phyloP scores from a whole-genome alignment of 1,284 basidiomycete genomes.

The Trametes sp. region DNA sequence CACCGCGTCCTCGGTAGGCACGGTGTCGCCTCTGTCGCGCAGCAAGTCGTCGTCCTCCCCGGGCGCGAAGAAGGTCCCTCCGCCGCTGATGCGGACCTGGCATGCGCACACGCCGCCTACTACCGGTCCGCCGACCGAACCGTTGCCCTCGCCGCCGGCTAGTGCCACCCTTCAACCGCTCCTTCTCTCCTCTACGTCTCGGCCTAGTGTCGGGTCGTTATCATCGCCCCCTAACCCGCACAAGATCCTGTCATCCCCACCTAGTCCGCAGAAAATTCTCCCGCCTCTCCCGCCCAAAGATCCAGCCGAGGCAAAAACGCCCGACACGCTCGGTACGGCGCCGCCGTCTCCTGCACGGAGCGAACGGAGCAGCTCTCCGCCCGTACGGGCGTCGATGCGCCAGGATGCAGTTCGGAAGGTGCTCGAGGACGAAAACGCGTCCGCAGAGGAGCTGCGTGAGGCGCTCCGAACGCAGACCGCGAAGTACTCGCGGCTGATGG shows the following conservation, averaged over 20 bases:
- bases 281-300: conserved; percentile 22
- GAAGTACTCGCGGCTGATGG: conserved; percentile 47
- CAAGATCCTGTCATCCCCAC: not conserved
- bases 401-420: conserved; percentile 20
- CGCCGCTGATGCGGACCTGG: conserved; percentile 32
- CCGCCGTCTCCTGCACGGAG: conserved; percentile 26
- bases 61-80: conserved; percentile 23
- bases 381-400: conserved; percentile 19
- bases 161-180: conserved; percentile 15
- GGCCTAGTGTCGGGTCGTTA: not conserved
- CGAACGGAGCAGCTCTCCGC: not conserved
- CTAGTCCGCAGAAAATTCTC: conserved; percentile 9
- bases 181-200: conserved; percentile 14
- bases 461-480: conserved; percentile 43
- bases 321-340: conserved; percentile 5
- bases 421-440: conserved; percentile 29
- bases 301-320: conserved; percentile 13
- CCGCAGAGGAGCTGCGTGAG: conserved; percentile 41
- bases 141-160: conserved; percentile 32
- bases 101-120: conserved; percentile 21
- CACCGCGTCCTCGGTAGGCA: conserved; percentile 9
- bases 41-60: conserved; percentile 22
- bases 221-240: conserved; percentile 14
- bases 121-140: conserved; percentile 34
- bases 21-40: conserved; percentile 11